phyloP scores from a whole-genome alignment of 1,284 basidiomycete genomes.

The Leccinum huronense region DNA sequence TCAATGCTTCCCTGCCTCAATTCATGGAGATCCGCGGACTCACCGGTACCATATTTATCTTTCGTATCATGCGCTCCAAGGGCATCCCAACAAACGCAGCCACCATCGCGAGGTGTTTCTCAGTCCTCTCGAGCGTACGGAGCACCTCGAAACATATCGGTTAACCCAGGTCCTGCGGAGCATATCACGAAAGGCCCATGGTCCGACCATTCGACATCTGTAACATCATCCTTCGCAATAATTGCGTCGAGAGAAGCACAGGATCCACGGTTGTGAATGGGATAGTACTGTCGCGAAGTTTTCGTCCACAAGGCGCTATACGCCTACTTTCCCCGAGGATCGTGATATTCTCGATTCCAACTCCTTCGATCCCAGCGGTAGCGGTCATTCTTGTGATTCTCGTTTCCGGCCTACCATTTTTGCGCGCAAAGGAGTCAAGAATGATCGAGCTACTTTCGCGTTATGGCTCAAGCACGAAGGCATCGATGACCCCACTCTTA shows the following conservation, averaged over 20 bases:
- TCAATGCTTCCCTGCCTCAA: constrained; percentile 59
- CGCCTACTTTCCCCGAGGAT: constrained; percentile 19
- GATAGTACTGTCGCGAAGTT: constrained; percentile 41
- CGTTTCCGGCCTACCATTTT: constrained; percentile 45
- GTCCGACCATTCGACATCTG: constrained; percentile 48
- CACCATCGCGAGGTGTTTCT: constrained; percentile 55
- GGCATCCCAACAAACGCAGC: constrained; percentile 48
- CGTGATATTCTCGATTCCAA: constrained; percentile 31
- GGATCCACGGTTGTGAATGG: constrained; percentile 51
- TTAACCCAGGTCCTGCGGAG: constrained; percentile 48
- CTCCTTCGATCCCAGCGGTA: constrained; percentile 50
- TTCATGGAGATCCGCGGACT: constrained; percentile 49
- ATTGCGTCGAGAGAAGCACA: constrained; percentile 48
- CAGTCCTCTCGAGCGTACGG: constrained; percentile 44
- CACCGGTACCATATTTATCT: constrained; percentile 41
- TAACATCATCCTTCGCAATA: constrained; percentile 48
- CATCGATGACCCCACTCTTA: constrained; percentile 47
- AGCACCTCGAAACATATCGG: constrained; percentile 42
- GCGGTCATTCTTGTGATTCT: constrained; percentile 41
- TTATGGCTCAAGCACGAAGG: constrained; percentile 63
- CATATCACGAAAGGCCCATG: constrained; percentile 40
- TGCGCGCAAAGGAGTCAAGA: constrained; percentile 47
- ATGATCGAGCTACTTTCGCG: constrained; percentile 55
- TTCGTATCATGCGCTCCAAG: constrained; percentile 53
- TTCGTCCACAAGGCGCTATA: constrained; percentile 32